Base-by-base conservation (phyloP, 192 early-diverging fungal species). In the Mortierella antarctica region DNA sequence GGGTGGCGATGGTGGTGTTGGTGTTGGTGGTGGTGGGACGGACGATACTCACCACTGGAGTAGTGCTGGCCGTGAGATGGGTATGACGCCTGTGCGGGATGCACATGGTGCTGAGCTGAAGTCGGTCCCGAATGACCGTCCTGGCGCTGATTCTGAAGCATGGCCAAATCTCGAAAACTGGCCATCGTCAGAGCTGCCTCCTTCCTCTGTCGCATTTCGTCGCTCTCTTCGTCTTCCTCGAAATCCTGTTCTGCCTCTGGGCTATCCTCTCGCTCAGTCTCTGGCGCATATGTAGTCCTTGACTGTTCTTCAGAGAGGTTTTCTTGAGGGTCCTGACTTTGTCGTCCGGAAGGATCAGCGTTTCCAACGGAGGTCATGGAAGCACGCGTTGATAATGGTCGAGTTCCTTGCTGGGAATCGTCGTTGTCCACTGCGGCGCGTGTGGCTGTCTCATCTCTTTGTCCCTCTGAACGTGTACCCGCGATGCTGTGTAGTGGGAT, bases 101-200 rank as follows among this genome's bases (percentile, higher is more conserved):
- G 46, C 6, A n/a, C n/a, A 46, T 41, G 20, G 48, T 31, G 39
- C 14, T 45, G 41, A 11, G 44, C 49, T 14, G 31, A 2, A 41
- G 62, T 31, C n/a, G 65, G 14, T 56, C 18, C 18, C 20, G 14
- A 0, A 62, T 21, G 69, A 47, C 41, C 15, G 50, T 3, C 48
- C 39, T 31, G 48, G 1, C 39, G 73, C 20, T 67, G 73, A 4
- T 67, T 58, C 44, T 62, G 73, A 4, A 62, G 52, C 59, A 67
- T 65, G 47, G 57, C 65, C 65, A 75, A 41, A 6, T 67, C 58
- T 40, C 60, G 58, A 17, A 76, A 66, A 18, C 74, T 76, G 1
- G 74, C 57, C 74, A 76, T 76, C 11, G 74, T 69, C 51, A 68
- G 55, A 0, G 74, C 74, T 12, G 74, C 74, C 51, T 76, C 74